phyloP scores from a whole-genome alignment of 768 basidiomycete genomes.

The Mycena capillaripes region DNA sequence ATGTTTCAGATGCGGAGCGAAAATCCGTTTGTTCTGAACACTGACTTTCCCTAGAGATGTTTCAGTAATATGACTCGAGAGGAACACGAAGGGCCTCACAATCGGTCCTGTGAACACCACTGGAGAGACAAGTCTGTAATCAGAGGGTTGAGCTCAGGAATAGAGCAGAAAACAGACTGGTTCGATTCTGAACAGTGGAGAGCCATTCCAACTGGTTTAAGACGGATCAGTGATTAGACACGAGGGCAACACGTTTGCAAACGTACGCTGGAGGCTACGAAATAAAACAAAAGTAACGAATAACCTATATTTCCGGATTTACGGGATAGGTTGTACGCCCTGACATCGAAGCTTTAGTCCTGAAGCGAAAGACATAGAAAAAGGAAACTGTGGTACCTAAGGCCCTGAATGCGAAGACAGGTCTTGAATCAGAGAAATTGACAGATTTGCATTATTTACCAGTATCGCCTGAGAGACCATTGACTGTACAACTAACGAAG shows the following conservation, averaged over 20 bases:
- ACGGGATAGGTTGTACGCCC: constrained; percentile 71
- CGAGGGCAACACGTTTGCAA: neutral
- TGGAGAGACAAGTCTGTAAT: too few species aligned
- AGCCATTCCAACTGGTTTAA: constrained; percentile 70
- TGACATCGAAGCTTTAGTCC: neutral
- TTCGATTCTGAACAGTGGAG: constrained; percentile 64
- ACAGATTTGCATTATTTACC: constrained; percentile 37
- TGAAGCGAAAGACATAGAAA: neutral
- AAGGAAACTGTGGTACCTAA: constrained; percentile 8
- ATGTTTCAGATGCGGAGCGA: neutral
- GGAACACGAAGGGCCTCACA: neutral
- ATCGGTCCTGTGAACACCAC: too few species aligned
- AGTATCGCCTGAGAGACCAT: constrained; percentile 78
- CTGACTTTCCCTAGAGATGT: constrained; percentile 52
- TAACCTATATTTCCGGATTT: constrained; percentile 58
- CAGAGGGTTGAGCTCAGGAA: neutral
- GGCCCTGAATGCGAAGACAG: constrained; percentile 8
- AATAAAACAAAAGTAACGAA: constrained; percentile 55
- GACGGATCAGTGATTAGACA: neutral
- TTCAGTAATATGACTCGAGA: neutral
- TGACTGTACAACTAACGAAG: constrained; percentile 64
- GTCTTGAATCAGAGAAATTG: neutral
- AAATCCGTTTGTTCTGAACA: neutral
- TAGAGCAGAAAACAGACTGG: constrained; percentile 48
- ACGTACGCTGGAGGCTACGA: constrained; percentile 60